phyloP scores from a whole-genome alignment of 768 basidiomycete genomes.

The Psilocybe azurescens region DNA sequence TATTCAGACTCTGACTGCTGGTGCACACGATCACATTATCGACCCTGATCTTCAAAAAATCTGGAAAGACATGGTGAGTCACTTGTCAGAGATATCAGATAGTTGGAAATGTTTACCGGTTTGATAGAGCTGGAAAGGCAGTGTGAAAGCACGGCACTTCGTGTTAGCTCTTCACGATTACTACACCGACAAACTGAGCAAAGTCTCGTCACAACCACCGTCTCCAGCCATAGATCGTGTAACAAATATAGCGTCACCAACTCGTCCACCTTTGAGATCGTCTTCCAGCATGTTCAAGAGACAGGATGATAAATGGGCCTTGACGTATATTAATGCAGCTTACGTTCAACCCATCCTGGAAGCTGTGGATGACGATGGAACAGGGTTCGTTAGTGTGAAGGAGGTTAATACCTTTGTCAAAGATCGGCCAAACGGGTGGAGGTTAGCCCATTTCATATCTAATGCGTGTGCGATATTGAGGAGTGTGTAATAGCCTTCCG shows the following conservation, averaged over 20 bases:
- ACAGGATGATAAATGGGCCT: slow-evolving; percentile 42
- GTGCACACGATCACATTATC: slow-evolving; percentile 49
- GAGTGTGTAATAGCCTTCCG: slow-evolving; percentile 26
- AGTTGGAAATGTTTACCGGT: neutral
- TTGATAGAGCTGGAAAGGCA: slow-evolving; percentile 53
- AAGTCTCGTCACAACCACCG: slow-evolving; percentile 3
- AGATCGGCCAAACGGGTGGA: slow-evolving; percentile 41
- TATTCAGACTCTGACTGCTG: slow-evolving; percentile 42
- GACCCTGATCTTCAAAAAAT: slow-evolving; percentile 50
- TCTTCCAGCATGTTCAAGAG: slow-evolving; percentile 21
- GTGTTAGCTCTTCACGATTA: slow-evolving; percentile 48
- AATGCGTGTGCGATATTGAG: neutral
- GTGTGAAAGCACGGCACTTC: slow-evolving; percentile 56
- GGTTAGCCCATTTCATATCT: slow-evolving; percentile 25
- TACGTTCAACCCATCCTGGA: slow-evolving; percentile 47
- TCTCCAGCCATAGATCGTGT: slow-evolving; percentile 13
- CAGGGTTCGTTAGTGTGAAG: slow-evolving; percentile 45
- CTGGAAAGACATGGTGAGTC: slow-evolving; percentile 58
- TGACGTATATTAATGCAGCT: slow-evolving; percentile 44
- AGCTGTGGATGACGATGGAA: slow-evolving; percentile 46
- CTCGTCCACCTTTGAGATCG: slow-evolving; percentile 16
- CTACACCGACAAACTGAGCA: slow-evolving; percentile 33
- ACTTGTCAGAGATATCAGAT: too few species aligned
- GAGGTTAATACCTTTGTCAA: slow-evolving; percentile 45
- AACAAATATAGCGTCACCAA: slow-evolving; percentile 17